Percentiles rank a stretch among this genome's conserved stretches.
Evolutionary conservation across 1,139 yeast species (phyloP).

Genomic region (Geotrichum restrictum): DNA sequence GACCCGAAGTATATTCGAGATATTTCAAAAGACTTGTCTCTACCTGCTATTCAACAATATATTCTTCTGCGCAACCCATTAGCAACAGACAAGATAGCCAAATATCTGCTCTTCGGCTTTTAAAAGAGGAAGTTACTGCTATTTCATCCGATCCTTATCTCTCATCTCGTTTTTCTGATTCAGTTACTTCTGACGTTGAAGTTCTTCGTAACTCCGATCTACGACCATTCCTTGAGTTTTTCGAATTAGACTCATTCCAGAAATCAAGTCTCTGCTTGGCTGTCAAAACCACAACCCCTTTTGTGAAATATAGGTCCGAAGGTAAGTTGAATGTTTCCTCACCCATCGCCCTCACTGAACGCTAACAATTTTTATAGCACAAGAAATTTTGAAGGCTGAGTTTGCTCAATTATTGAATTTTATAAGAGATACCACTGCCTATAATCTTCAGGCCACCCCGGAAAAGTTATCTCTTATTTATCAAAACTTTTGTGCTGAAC

Average conservation of each 20-base stretch:
- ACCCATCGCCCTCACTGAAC: conserved; percentile 15
- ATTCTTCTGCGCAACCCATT: conserved; percentile 32
- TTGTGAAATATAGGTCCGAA: neutral
- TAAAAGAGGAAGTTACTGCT: conserved; percentile 25
- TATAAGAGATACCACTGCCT: neutral
- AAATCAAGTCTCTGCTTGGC: conserved; percentile 20
- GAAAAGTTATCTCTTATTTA: conserved; percentile 1
- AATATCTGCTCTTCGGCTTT: conserved; percentile 22
- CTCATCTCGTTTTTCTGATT: conserved; percentile 31
- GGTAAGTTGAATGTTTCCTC: conserved; percentile 4
- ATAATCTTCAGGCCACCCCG: neutral
- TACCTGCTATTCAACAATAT: conserved; percentile 25
- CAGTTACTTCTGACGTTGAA: conserved; percentile 30
- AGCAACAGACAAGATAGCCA: conserved; percentile 27
- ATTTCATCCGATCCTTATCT: conserved; percentile 29
- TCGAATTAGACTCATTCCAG: conserved; percentile 26
- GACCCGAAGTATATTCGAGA: conserved; percentile 38
- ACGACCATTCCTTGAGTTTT: conserved; percentile 25
- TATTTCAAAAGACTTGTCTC: conserved; percentile 39
- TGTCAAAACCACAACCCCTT: neutral
- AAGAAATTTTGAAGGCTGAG: conserved; percentile 4
- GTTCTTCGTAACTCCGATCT: conserved; percentile 31
- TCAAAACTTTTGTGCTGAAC: neutral
- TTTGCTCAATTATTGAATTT: neutral
- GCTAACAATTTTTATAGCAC: conserved; percentile 4